phyloP scores from a whole-genome alignment of 176 grass and related monocot genomes.

The Oryza longistaminata region DNA sequence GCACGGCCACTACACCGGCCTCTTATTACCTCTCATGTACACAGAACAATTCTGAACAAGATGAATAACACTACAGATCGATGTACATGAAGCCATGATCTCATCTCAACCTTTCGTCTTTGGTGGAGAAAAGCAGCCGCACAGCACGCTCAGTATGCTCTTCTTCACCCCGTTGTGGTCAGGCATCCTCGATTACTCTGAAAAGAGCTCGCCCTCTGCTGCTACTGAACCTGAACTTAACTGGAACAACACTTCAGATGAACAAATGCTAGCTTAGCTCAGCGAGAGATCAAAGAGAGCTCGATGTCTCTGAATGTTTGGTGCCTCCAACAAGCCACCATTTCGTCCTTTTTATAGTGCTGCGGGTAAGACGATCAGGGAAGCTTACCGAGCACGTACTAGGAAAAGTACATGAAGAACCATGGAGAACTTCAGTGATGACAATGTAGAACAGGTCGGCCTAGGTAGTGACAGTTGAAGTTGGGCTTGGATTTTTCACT shows the following conservation, averaged over 20 bases:
- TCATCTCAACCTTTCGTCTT: not conserved
- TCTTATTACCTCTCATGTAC: not conserved
- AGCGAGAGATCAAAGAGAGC: not conserved
- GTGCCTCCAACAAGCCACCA: not conserved
- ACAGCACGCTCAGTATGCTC: constrained; percentile 3
- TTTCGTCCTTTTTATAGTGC: not conserved
- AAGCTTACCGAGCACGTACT: not conserved
- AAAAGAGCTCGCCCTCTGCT: not conserved
- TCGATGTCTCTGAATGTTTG: not conserved
- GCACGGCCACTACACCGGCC: not conserved
- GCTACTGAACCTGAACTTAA: not conserved
- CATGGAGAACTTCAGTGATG: not conserved
- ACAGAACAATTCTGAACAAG: not conserved
- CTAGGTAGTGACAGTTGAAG: not conserved
- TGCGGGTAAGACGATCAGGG: not conserved
- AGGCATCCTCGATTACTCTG: not conserved
- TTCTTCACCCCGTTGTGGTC: constrained; percentile 42
- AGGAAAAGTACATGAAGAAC: not conserved
- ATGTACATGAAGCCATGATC: not conserved
- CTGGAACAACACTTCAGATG: not conserved
- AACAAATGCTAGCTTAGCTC: not conserved
- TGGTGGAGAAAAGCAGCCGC: constrained; percentile 27
- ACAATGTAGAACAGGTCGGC: not conserved
- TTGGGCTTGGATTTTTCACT: not conserved
- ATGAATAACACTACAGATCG: too few relatives aligned